Evolutionary conservation across 495 filamentous ascomycete species (phyloP).

Genomic region (Podospora anserina): DNA sequence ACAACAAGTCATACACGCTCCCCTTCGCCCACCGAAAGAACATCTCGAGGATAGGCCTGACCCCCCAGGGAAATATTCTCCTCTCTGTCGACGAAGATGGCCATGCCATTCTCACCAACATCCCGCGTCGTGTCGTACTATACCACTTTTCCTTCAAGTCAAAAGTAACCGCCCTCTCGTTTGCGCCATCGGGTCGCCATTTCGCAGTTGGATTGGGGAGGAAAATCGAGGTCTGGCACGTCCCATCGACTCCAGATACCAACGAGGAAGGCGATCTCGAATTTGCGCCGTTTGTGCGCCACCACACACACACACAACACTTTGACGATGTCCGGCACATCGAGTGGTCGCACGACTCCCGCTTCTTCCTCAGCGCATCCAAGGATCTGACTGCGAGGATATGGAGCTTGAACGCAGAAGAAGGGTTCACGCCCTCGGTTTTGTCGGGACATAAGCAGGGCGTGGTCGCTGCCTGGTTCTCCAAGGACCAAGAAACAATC

Average conservation of each 20-base stretch:
- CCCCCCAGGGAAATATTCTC: constrained; percentile 83
- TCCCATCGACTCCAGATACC: constrained; percentile 78
- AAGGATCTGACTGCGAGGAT: constrained; percentile 90
- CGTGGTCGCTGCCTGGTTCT: constrained; percentile 87
- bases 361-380: constrained; percentile 86
- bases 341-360: constrained; percentile 91
- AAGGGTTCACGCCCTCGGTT: constrained; percentile 83
- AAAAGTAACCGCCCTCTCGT: constrained; percentile 77
- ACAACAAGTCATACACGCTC: constrained; percentile 94
- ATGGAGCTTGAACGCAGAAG: constrained; percentile 87
- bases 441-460: constrained; percentile 85
- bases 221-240: constrained; percentile 91
- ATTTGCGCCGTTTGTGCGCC: constrained; percentile 89
- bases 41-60: constrained; percentile 80
- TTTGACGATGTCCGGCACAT: constrained; percentile 81
- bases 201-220: constrained; percentile 84
- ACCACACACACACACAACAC: constrained; percentile 81
- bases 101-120: constrained; percentile 84
- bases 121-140: constrained; percentile 76
- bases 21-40: constrained; percentile 93
- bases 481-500: constrained; percentile 76
- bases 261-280: constrained; percentile 78
- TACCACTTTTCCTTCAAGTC: constrained; percentile 92
- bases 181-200: constrained; percentile 85
- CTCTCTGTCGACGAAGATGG: constrained; percentile 94